Conservation (phyloP, 1,284 basidiomycete species). For the Leucoagaricus sp. region DNA sequence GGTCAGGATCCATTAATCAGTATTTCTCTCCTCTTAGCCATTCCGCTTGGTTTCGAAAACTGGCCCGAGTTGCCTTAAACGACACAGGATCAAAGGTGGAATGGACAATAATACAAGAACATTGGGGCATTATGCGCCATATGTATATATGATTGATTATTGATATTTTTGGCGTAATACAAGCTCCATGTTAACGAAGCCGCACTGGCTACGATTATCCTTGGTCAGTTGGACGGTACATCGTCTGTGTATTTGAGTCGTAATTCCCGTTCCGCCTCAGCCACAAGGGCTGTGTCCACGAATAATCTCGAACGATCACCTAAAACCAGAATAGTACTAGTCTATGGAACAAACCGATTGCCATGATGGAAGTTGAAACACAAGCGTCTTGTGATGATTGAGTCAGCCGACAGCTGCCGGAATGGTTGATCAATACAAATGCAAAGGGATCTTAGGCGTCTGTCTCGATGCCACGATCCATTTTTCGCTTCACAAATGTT, state of each 20-base stretch:
- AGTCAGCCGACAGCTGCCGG: not conserved
- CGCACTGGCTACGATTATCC: too few species aligned
- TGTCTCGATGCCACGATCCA: not conserved
- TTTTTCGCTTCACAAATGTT: too few species aligned
- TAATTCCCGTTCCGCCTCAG: not conserved
- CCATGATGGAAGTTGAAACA: not conserved
- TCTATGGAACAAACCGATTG: slow-evolving; percentile 1
- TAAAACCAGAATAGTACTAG: slow-evolving; percentile 1
- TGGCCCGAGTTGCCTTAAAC: slow-evolving; percentile 41
- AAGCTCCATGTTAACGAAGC: too few species aligned
- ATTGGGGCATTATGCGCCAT: too few species aligned
- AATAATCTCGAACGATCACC: not conserved
- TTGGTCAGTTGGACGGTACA: too few species aligned
- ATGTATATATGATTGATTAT: too few species aligned
- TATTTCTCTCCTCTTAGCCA: slow-evolving; percentile 37
- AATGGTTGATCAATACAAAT: not conserved
- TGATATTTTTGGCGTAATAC: too few species aligned
- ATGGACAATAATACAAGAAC: not conserved
- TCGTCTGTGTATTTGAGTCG: not conserved
- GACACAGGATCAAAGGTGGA: not conserved
- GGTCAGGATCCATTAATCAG: slow-evolving; percentile 16
- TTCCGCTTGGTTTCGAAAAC: slow-evolving; percentile 71
- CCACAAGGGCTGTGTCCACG: not conserved
- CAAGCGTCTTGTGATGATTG: not conserved
- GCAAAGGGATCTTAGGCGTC: not conserved